Conservation (phyloP, 169 alveolate species). For the Theileria sp. region DNA sequence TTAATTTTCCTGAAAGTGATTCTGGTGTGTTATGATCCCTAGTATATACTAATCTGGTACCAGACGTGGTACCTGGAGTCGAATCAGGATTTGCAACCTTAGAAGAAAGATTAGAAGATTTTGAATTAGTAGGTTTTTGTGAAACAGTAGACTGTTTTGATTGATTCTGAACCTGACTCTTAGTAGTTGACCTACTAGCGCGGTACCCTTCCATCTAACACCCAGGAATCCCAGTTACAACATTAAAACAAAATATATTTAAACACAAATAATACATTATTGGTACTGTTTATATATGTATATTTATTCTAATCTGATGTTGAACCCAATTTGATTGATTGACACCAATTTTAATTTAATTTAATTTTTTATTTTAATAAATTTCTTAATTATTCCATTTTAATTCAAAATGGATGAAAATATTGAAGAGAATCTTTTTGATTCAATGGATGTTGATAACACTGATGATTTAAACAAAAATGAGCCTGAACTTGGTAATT, state of each 20-base stretch:
- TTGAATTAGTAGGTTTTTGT: slow-evolving; percentile 2
- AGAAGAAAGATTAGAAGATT: not conserved
- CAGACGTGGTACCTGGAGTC: not conserved
- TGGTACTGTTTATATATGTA: not conserved
- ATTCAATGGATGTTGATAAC: not conserved
- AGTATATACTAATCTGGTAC: not conserved
- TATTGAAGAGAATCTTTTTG: not conserved
- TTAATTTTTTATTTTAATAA: no score
- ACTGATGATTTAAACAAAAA: not conserved
- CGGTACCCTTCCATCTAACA: slow-evolving; percentile 14
- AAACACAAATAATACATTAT: slow-evolving; percentile 1
- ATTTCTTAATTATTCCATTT: not conserved
- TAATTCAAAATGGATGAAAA: not conserved
- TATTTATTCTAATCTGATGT: not conserved
- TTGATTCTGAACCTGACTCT: slow-evolving; percentile 8
- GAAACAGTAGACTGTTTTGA: not conserved
- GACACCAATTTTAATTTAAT: not conserved
- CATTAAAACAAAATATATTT: slow-evolving; percentile 1
- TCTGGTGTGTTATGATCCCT: not conserved
- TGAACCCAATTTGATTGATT: not conserved
- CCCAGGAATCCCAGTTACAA: not conserved
- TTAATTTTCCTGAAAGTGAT: not conserved
- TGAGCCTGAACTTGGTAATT: not conserved
- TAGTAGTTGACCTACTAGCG: not conserved
- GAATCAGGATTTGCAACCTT: not conserved